Base-by-base conservation (phyloP, 2,329 filamentous ascomycete species). In the Xenosphaeropsis pyriputrescens region DNA sequence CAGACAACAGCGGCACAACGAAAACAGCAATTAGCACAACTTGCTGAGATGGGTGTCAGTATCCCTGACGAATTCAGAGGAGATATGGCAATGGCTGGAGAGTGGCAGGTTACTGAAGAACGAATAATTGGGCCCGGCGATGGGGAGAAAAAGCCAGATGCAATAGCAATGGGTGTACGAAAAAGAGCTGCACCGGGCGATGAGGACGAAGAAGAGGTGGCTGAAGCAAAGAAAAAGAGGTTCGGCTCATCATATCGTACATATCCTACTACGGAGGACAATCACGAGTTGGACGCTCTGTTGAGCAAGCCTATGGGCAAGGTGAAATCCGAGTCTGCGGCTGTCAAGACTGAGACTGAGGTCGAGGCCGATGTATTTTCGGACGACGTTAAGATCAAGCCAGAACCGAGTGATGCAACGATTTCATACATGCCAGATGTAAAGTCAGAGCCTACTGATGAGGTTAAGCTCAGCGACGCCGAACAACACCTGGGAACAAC, bases 51-150 rank as follows among this genome's bases (percentile, higher is more conserved):
- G 68, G 91, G 91, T 1, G 76, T 98, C 35, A 74, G 76, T 34
- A 72, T 96, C 38, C 91, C 91, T 1, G 77, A 84, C 33, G 77
- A 82, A 46, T 76, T 85, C 40, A 68, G 85, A 41, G 67, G 71
- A 2, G 84, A 91, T 42, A 76, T 95, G 73, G 86, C 88, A 5
- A 76, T 95, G 64, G 78, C 80, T 4, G 85, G 91, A 22, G 83
- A 93, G 38, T 98, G 89, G 89, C 75, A 85, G 0, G 72, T 79
- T 9, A 77, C 72, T 41, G 43, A 47, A 8, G 45, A 54, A 39
- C 41, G 47, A 8, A 33, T 55, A 22, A 45, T 56, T n/a, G 55
- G 60, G 19, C 59, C 62, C 6, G 54, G 56, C 18, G 57, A 58
- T 18, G 57, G 64, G 6, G 64, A 69, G 39, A 62, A 61, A 6